Percentiles rank a stretch among this genome's conserved stretches.
Conservation (phyloP, 257 asterid genomes). For the Scutellaria baicalensis region DNA sequence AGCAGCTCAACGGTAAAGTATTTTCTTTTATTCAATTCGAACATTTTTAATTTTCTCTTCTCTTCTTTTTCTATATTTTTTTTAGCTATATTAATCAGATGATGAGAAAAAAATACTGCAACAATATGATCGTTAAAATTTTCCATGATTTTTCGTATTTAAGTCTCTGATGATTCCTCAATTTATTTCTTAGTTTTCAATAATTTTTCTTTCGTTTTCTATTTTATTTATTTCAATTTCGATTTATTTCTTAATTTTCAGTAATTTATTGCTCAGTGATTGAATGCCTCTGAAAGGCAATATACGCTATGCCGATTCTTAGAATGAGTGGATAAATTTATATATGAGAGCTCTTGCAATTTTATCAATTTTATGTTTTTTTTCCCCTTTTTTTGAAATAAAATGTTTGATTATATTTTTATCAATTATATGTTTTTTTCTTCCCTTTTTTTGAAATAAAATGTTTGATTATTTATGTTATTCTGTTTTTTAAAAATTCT, state of each 20-base stretch:
- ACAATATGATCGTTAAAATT: conserved; percentile 34
- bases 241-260: too few relatives aligned
- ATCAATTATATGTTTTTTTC: too few relatives aligned
- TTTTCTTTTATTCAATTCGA: background rate
- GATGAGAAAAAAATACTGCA: conserved; percentile 55
- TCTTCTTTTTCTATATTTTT: background rate
- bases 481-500: too few relatives aligned
- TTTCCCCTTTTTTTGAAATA: background rate
- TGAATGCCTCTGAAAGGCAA: conserved; percentile 25
- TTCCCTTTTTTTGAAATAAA: too few relatives aligned
- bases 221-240: too few relatives aligned
- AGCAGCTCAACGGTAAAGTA: background rate
- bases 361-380: too few relatives aligned
- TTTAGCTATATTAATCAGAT: conserved; percentile 25
- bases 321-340: conserved; percentile 15
- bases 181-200: too few relatives aligned
- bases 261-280: conserved; percentile 27
- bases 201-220: too few relatives aligned
- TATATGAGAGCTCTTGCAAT: conserved; percentile 27
- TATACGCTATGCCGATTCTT: conserved; percentile 55
- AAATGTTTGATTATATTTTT: too few relatives aligned
- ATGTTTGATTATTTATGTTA: too few relatives aligned
- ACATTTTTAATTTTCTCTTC: too few relatives aligned
- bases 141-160: conserved; percentile 63
- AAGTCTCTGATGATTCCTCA: conserved; percentile 79